Evolutionary conservation across 768 basidiomycete genomes (phyloP).

Genomic region (Daedaleopsis sinensis): DNA sequence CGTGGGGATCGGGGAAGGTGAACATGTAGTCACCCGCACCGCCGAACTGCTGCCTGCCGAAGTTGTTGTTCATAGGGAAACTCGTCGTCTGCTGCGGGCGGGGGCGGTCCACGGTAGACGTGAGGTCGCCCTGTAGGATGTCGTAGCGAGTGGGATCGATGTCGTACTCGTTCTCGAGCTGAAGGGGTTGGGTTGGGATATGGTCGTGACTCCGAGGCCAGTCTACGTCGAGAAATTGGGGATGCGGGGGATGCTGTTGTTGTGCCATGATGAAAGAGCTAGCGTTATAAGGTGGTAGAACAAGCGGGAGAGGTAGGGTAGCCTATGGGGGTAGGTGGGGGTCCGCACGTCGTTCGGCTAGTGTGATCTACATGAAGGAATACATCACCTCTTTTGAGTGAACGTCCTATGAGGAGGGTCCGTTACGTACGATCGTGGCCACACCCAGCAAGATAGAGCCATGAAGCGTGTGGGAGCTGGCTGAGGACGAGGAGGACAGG

Average conservation of each 20-base stretch:
- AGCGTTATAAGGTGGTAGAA: neutral
- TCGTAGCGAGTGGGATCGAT: constrained; percentile 24
- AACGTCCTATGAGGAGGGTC: too few species aligned
- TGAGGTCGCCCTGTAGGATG: constrained; percentile 18
- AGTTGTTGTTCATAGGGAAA: neutral
- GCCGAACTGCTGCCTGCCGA: constrained; percentile 4
- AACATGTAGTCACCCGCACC: constrained; percentile 6
- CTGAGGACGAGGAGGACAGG: too few species aligned
- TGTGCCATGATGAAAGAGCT: constrained; percentile 6
- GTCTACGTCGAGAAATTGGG: constrained; percentile 19
- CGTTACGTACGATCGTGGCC: too few species aligned
- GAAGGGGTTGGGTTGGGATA: constrained; percentile 9
- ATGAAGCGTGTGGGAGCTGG: too few species aligned
- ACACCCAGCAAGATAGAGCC: too few species aligned
- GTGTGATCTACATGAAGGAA: too few species aligned
- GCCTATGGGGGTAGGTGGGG: too few species aligned
- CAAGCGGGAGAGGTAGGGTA: too few species aligned
- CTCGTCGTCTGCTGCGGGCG: constrained; percentile 6
- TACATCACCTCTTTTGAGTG: too few species aligned
- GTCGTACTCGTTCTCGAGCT: constrained; percentile 28
- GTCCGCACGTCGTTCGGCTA: too few species aligned
- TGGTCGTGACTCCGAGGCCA: constrained; percentile 14
- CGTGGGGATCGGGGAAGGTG: constrained; percentile 4
- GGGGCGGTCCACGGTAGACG: constrained; percentile 3
- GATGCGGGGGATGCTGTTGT: constrained; percentile 17